These are phyloP conservation scores for Pseudogymnoascus sp. DNA, from an alignment of 2,329 filamentous ascomycete species.

Conservation along the genomic window DNA sequence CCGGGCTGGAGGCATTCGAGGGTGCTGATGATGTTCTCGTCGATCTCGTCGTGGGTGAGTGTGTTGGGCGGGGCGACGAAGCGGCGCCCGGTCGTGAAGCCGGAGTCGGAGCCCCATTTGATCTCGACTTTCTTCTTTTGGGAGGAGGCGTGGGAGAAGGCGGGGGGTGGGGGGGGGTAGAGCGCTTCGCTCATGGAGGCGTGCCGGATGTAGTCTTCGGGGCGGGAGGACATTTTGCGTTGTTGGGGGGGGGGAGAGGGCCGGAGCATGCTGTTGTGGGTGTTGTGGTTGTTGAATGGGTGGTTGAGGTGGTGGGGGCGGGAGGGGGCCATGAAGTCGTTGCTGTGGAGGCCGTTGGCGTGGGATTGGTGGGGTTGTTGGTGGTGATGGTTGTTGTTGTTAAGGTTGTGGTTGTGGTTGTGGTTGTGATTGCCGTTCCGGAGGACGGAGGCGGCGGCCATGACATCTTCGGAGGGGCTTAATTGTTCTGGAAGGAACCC, in stretches of 20 bases:
- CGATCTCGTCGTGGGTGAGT: constrained; percentile 49
- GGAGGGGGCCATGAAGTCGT: neutral
- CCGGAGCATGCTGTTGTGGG: too few species aligned
- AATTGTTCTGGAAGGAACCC: neutral
- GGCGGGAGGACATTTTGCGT: neutral
- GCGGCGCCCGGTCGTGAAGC: constrained; percentile 48
- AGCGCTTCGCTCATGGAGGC: constrained; percentile 4
- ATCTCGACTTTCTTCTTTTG: constrained; percentile 36
- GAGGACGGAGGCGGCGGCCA: constrained; percentile 47
- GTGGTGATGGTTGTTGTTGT: constrained; percentile 29
- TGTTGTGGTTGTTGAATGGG: neutral
- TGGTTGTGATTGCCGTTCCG: constrained; percentile 33
- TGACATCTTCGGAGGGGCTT: constrained; percentile 36
- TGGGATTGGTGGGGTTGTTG: constrained; percentile 10
- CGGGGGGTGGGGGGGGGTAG: neutral
- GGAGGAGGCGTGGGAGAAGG: neutral
- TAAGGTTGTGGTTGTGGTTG: constrained; percentile 17
- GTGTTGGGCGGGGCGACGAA: constrained; percentile 49
- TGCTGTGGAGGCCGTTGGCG: constrained; percentile 6
- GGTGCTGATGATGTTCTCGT: constrained; percentile 45
- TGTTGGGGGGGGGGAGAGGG: neutral
- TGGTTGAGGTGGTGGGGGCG: neutral
- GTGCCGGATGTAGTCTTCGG: constrained; percentile 8
- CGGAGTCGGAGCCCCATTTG: constrained; percentile 61
- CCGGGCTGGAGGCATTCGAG: constrained; percentile 48